Evolutionary conservation across 306 rosid genomes (phyloP).

Genomic region (Biancaea sappan): DNA sequence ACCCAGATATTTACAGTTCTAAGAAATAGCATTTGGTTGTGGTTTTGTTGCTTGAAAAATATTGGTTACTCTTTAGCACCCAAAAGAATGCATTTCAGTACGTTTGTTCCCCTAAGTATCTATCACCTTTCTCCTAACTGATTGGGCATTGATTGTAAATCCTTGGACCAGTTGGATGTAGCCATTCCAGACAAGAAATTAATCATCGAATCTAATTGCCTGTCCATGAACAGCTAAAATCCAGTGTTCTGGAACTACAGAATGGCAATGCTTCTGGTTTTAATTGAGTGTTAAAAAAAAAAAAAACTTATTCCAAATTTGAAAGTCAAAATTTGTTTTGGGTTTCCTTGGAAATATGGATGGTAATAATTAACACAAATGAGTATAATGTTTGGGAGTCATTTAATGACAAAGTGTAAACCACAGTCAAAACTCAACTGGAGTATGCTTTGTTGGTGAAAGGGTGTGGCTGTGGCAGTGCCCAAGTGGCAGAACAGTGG

Average conservation of each 20-base stretch:
- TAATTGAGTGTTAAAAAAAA: too few species aligned
- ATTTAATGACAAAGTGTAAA: neutral
- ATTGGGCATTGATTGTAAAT: conserved; percentile 2
- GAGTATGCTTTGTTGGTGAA: conserved; percentile 2
- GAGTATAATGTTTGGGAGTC: neutral
- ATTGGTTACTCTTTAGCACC: neutral
- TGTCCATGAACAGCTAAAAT: neutral
- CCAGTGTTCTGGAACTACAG: neutral
- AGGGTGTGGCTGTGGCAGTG: neutral
- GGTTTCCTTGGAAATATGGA: neutral
- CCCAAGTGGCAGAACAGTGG: neutral
- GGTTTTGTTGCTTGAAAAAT: neutral
- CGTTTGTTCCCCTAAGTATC: neutral
- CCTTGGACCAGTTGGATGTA: neutral
- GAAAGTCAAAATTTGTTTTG: conserved; percentile 3
- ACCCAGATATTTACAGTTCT: neutral
- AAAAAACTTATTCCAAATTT: too few species aligned
- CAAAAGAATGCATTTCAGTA: neutral
- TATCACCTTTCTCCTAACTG: neutral
- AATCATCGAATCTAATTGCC: neutral
- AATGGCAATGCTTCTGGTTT: neutral
- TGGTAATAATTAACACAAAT: neutral
- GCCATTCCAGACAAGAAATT: neutral
- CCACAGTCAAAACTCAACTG: neutral
- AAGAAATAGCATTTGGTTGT: conserved; percentile 8